A percentile compares a stretch with the other conserved stretches of the same genome.
These are phyloP conservation scores for Quercus ilex DNA, from an alignment of 306 rosid genomes.

Conservation along the genomic window DNA sequence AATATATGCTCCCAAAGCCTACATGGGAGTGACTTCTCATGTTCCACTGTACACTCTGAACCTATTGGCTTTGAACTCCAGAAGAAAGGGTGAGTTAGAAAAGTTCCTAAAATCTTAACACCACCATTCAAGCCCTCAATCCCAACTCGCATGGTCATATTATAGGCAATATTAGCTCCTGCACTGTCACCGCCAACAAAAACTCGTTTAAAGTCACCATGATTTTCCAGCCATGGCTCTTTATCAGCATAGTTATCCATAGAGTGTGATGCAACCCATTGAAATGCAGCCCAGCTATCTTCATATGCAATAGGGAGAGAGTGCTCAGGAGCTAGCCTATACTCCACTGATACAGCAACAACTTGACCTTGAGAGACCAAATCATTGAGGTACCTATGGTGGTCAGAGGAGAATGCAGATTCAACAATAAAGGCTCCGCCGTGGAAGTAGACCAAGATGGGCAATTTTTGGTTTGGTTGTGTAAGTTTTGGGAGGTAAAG, in stretches of 20 bases:
- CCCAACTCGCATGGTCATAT: slow-evolving; percentile 26
- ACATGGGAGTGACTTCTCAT: slow-evolving; percentile 11
- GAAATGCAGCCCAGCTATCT: slow-evolving; percentile 33
- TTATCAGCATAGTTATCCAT: background rate
- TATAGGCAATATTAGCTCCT: slow-evolving; percentile 37
- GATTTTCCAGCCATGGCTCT: slow-evolving; percentile 32
- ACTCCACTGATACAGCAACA: background rate
- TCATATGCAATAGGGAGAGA: slow-evolving; percentile 35
- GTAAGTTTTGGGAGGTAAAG: slow-evolving; percentile 28
- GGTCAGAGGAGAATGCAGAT: slow-evolving; percentile 33
- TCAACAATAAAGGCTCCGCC: slow-evolving; percentile 40
- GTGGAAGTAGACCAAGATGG: slow-evolving; percentile 35
- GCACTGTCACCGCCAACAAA: slow-evolving; percentile 45
- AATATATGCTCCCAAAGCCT: slow-evolving; percentile 32
- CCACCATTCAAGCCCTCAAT: slow-evolving; percentile 23
- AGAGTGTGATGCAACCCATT: slow-evolving; percentile 24
- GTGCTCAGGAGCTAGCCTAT: slow-evolving; percentile 30
- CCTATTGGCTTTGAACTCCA: slow-evolving; percentile 41
- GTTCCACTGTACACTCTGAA: slow-evolving; percentile 19
- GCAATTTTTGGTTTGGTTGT: slow-evolving; percentile 20
- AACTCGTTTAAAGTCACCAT: slow-evolving; percentile 36
- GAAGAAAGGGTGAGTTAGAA: slow-evolving; percentile 34
- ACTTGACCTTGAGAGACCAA: background rate
- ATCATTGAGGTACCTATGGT: slow-evolving; percentile 3
- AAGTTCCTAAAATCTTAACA: slow-evolving; percentile 23